Percentiles rank a stretch among this genome's conserved stretches.
phyloP scores from a whole-genome alignment of 1,284 basidiomycete genomes.

The Erythrobasidium hasegawianum region DNA sequence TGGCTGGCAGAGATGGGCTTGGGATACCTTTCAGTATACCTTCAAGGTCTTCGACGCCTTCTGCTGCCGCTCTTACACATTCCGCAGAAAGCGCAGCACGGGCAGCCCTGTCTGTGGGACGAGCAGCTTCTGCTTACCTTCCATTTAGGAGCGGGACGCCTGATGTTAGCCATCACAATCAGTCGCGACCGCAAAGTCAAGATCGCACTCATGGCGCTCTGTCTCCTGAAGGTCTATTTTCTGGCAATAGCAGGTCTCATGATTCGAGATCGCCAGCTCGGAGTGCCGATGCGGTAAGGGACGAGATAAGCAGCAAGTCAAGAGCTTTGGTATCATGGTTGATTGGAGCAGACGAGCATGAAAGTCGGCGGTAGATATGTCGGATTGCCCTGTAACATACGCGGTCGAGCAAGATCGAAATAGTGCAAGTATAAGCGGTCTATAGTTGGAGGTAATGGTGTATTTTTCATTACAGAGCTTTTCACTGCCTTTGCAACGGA shows the following conservation, averaged over 20 bases:
- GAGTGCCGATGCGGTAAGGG: conserved; percentile 52
- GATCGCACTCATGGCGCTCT: conserved; percentile 58
- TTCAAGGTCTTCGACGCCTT: conserved; percentile 23
- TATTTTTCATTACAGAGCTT: too few species aligned
- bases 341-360: conserved; percentile 65
- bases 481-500: too few species aligned
- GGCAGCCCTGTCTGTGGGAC: conserved; percentile 28
- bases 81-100: conserved; percentile 30
- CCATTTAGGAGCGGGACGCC: conserved; percentile 10
- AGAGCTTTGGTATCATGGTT: conserved; percentile 63
- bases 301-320: conserved; percentile 47
- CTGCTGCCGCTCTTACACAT: conserved; percentile 1
- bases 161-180: not conserved
- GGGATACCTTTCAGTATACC: conserved; percentile 18
- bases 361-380: not conserved
- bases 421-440: too few species aligned
- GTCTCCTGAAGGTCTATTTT: conserved; percentile 58
- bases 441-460: too few species aligned
- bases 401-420: too few species aligned
- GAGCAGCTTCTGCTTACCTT: conserved; percentile 34
- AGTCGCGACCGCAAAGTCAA: not conserved
- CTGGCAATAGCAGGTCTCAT: conserved; percentile 42
- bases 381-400: conserved; percentile 39
- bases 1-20: not conserved
- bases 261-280: conserved; percentile 65